Evolutionary conservation across 164 flowering plant species (phyloP).

Genomic region (Amborella trichopoda): DNA sequence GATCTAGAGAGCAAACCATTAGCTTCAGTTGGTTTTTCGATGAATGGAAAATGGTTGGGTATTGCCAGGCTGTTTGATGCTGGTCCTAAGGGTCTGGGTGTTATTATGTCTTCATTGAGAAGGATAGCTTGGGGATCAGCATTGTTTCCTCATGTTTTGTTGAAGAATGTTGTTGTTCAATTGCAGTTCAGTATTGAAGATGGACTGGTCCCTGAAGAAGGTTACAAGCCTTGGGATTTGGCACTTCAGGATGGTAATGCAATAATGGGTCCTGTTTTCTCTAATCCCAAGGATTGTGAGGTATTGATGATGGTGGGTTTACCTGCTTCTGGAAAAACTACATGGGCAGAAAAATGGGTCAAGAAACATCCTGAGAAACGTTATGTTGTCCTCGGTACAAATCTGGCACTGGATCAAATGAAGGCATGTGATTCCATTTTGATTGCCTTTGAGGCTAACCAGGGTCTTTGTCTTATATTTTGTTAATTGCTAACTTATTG

Average conservation of each 20-base stretch:
- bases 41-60: slow-evolving; percentile 58
- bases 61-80: slow-evolving; percentile 35
- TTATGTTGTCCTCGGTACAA: slow-evolving; percentile 56
- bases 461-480: too few species aligned
- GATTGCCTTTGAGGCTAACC: too few species aligned
- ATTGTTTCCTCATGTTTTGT: slow-evolving; percentile 44
- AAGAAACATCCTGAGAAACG: slow-evolving; percentile 53
- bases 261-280: slow-evolving; percentile 28
- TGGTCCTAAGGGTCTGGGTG: slow-evolving; percentile 28
- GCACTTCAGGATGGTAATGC: slow-evolving; percentile 42
- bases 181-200: slow-evolving; percentile 49
- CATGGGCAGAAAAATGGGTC: slow-evolving; percentile 64
- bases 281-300: slow-evolving; percentile 29
- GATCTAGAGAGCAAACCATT: slow-evolving; percentile 37
- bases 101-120: slow-evolving; percentile 18
- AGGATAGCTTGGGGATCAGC: slow-evolving; percentile 32
- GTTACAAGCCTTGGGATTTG: slow-evolving; percentile 47
- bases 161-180: slow-evolving; percentile 53
- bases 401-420: slow-evolving; percentile 52
- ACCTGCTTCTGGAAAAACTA: slow-evolving; percentile 59
- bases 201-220: slow-evolving; percentile 46
- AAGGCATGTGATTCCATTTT: too few species aligned
- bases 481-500: too few species aligned
- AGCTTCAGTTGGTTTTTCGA: slow-evolving; percentile 38
- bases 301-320: slow-evolving; percentile 64